Percentiles rank a stretch among this genome's conserved stretches.
These are phyloP conservation scores for Candida mattraensis DNA, from an alignment of 805 yeast species.

Conservation along the genomic window DNA sequence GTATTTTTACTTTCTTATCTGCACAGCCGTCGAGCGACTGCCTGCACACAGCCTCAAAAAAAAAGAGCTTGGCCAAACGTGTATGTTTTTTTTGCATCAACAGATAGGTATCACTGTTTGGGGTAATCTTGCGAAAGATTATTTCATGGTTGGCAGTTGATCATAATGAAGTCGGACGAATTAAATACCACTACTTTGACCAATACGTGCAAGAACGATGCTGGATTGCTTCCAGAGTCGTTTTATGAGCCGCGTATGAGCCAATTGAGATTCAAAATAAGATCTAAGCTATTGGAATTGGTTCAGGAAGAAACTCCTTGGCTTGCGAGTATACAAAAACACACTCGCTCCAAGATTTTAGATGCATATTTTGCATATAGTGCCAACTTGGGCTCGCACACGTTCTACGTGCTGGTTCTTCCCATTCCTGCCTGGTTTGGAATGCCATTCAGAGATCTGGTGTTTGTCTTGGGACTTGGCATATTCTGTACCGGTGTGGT, in stretches of 20 bases:
- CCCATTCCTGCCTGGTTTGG: constrained; percentile 89
- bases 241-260: constrained; percentile 65
- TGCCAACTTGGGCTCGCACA: constrained; percentile 89
- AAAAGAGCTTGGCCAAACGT: no score
- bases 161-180: no score
- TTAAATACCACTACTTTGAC: no score
- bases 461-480: constrained; percentile 63
- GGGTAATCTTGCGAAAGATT: no score
- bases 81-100: no score
- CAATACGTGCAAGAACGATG: constrained; percentile 46
- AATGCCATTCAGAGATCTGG: constrained; percentile 58
- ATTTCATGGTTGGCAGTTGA: no score
- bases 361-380: constrained; percentile 84
- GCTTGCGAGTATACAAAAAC: constrained; percentile 56
- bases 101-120: no score
- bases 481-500: constrained; percentile 69
- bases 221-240: constrained; percentile 68
- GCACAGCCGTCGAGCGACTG: no score
- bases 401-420: constrained; percentile 85
- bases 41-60: no score
- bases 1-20: neutral
- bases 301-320: constrained; percentile 65
- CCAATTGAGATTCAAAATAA: constrained; percentile 50
- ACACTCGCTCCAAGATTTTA: constrained; percentile 45
- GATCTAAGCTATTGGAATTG: constrained; percentile 53